These are phyloP conservation scores for Irpex sp. DNA, from an alignment of 1,284 basidiomycete genomes.

Conservation along the genomic window DNA sequence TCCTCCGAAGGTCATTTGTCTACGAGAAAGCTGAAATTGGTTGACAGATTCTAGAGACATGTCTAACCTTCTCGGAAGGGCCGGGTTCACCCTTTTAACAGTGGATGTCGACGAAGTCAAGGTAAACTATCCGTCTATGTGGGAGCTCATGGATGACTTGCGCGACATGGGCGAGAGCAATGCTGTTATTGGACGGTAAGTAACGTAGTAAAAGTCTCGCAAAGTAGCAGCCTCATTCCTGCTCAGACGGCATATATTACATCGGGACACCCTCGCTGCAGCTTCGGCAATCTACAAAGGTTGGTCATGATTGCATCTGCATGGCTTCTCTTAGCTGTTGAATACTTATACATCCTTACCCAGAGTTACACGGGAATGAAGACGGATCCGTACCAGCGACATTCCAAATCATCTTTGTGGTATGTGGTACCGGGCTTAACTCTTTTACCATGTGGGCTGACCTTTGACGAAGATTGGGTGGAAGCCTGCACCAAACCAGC, in stretches of 20 bases:
- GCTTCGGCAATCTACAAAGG: constrained; percentile 94
- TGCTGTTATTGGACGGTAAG: constrained; percentile 79
- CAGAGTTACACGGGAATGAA: constrained; percentile 82
- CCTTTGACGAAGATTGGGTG: constrained; percentile 81
- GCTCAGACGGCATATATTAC: constrained; percentile 61
- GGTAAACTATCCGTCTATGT: constrained; percentile 92
- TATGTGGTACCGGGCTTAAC: constrained; percentile 31
- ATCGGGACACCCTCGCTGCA: constrained; percentile 86
- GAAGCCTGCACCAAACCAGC: constrained; percentile 87
- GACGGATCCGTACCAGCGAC: constrained; percentile 90
- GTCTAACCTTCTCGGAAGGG: constrained; percentile 87
- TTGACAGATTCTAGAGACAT: constrained; percentile 82
- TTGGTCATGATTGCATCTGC: constrained; percentile 25
- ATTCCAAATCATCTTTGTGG: constrained; percentile 95
- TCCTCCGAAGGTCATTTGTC: neutral
- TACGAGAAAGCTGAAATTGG: neutral
- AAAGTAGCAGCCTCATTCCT: no score
- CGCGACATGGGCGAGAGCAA: constrained; percentile 97
- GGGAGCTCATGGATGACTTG: constrained; percentile 93
- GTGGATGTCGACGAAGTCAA: constrained; percentile 95
- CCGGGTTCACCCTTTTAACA: constrained; percentile 92
- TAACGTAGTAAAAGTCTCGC: neutral
- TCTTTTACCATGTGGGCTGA: constrained; percentile 2
- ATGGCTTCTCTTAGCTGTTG: neutral
- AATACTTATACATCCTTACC: constrained; percentile 2